phyloP scores from a whole-genome alignment of 2,329 filamentous ascomycete species.

The Trichoderma sp. region DNA sequence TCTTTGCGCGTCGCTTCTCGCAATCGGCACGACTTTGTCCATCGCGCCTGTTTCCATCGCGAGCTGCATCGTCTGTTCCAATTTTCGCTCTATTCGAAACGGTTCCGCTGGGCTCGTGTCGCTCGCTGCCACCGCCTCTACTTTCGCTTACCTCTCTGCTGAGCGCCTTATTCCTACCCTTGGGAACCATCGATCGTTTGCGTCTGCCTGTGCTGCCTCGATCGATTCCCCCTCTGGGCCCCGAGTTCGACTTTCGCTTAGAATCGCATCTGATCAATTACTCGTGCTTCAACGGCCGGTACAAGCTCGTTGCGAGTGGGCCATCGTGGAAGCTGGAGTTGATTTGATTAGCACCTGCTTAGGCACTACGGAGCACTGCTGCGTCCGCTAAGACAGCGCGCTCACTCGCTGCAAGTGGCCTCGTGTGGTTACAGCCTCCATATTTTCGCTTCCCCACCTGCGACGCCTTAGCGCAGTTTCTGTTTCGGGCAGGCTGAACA shows the following conservation, averaged over 20 bases:
- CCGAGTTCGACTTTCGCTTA: not conserved
- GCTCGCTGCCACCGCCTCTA: slow-evolving; percentile 13
- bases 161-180: not conserved
- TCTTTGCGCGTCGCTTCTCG: not conserved
- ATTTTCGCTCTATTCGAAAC: slow-evolving; percentile 20
- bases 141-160: slow-evolving; percentile 8
- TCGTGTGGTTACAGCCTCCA: slow-evolving; percentile 12
- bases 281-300: not conserved
- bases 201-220: not conserved
- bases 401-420: not conserved
- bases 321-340: slow-evolving; percentile 1
- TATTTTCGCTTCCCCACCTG: slow-evolving; percentile 14
- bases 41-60: not conserved
- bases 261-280: not conserved
- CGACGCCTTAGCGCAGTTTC: slow-evolving; percentile 11
- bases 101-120: slow-evolving; percentile 20
- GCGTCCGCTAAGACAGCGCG: not conserved
- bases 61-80: not conserved
- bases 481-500: slow-evolving; percentile 17
- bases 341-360: not conserved
- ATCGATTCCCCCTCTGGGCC: not conserved
- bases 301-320: slow-evolving; percentile 1
- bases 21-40: not conserved
- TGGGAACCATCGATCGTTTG: not conserved
- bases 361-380: not conserved